These are phyloP conservation scores for Cylindrotheca closterium DNA, from an alignment of 108 stramenopile species.

Conservation along the genomic window DNA sequence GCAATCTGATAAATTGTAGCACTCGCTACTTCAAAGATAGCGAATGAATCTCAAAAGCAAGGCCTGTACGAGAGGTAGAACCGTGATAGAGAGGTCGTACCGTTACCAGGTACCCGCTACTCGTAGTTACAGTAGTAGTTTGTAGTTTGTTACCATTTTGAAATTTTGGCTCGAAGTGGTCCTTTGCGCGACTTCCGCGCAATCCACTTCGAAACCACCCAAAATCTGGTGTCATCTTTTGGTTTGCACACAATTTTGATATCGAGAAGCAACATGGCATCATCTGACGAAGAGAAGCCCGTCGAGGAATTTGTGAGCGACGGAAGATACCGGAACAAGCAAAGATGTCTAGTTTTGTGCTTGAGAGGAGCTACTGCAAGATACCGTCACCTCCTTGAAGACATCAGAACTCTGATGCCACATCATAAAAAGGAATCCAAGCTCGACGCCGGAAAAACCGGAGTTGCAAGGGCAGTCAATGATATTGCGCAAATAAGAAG, in stretches of 20 bases:
- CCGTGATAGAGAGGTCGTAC: too few relatives aligned
- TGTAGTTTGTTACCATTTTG: too few relatives aligned
- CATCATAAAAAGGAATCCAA: conserved; percentile 98
- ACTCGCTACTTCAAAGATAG: too few relatives aligned
- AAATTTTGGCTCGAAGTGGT: too few relatives aligned
- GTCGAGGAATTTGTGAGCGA: conserved; percentile 35
- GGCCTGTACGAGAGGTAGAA: too few relatives aligned
- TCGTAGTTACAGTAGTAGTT: too few relatives aligned
- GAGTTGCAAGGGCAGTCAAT: conserved; percentile 84
- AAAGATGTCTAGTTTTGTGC: conserved; percentile 93
- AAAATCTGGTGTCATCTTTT: neutral
- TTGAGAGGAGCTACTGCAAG: conserved; percentile 95
- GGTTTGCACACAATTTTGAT: neutral
- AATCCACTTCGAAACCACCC: neutral
- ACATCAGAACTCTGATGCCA: conserved; percentile 91
- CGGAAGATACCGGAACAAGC: conserved; percentile 94
- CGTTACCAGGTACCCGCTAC: too few relatives aligned
- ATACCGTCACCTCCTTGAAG: conserved; percentile 96
- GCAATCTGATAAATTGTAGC: too few relatives aligned
- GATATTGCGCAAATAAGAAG: conserved; percentile 95
- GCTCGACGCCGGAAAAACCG: conserved; percentile 77
- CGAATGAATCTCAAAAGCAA: too few relatives aligned
- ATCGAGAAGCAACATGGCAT: neutral
- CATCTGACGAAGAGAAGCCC: neutral
- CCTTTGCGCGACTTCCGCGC: neutral